Conservation (phyloP, 164 flowering plant species). For the Stephania japonica region DNA sequence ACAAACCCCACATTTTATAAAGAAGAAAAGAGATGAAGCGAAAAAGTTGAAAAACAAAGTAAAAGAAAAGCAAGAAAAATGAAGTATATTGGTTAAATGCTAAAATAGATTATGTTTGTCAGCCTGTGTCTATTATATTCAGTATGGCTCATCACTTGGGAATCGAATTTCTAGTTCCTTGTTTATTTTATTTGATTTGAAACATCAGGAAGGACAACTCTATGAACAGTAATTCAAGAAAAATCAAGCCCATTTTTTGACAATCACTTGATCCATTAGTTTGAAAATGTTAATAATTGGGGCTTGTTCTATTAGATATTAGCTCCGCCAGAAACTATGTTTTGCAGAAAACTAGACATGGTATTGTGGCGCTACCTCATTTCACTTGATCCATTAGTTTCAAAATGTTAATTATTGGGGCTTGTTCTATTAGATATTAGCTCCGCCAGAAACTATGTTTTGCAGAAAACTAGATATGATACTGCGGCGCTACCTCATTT, state of each 20-base stretch:
- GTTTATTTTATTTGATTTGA: background rate
- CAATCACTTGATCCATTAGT: background rate
- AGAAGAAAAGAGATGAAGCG: no score
- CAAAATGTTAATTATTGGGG: background rate
- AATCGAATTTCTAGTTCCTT: background rate
- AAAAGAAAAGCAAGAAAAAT: no score
- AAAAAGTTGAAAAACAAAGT: no score
- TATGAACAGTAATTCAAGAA: background rate
- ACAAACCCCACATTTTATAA: no score
- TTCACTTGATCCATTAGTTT: background rate
- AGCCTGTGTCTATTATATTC: background rate
- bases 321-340: background rate
- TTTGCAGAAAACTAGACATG: background rate
- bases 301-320: background rate
- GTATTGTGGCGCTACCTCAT: no score
- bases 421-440: no score
- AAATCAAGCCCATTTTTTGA: background rate
- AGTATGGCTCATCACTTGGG: background rate
- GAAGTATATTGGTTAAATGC: background rate
- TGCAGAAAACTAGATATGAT: background rate
- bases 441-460: background rate
- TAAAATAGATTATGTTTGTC: background rate
- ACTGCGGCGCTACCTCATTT: constrained; percentile 56
- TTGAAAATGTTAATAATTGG: background rate
- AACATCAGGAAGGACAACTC: background rate